Evolutionary conservation across 768 basidiomycete genomes (phyloP), one percentile per base, ranked within the genome.

Genomic region (Nidularia sp.): DNA sequence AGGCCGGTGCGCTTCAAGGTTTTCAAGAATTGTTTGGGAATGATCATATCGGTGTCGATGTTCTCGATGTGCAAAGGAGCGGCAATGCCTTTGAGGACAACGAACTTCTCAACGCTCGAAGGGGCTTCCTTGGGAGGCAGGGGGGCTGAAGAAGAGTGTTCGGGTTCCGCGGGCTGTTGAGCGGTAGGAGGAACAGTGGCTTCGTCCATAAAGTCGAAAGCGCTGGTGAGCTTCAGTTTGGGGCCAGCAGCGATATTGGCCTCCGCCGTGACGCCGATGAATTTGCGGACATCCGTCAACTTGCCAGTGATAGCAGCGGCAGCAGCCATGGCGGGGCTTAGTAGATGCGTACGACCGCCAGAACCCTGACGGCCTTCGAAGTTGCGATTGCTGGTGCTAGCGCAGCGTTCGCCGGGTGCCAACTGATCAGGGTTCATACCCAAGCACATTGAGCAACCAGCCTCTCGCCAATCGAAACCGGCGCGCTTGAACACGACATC

Each of bases 371-470:
- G 85, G 48, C 91, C 92, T 70, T 95, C 91, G 58, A 96, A 94
- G 72, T 96, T 95, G 53, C 93, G 83, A 71, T 95, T 94, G 60
- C 90, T 92, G 35, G 93, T 95, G 58, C 90, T 92, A 7, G 93
- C 93, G 62, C 93, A 95, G 43, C 93, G 86, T 62, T 87, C 79
- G 10, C 88, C 85, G 2, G 91, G 90, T 13, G 80, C 77, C 47
- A 96, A 74, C 62, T 93, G 90, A 69, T 96, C 93, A 9, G 92
- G 90, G 69, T 96, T 96, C 93, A 96, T 96, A 41, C 92, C 93
- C 58, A 96, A 69, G 70, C 93, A 96, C 93, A 96, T 96, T 12
- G 93, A 96, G 65, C 93, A 96, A 34, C 93, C 93, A 33, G 93
- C 93, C 69, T 96, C 93, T 48, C 93, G 81, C 93, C 93, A 95